Conservation (phyloP, 805 yeast genomes). For the Saccharomycopsis fodiens region DNA sequence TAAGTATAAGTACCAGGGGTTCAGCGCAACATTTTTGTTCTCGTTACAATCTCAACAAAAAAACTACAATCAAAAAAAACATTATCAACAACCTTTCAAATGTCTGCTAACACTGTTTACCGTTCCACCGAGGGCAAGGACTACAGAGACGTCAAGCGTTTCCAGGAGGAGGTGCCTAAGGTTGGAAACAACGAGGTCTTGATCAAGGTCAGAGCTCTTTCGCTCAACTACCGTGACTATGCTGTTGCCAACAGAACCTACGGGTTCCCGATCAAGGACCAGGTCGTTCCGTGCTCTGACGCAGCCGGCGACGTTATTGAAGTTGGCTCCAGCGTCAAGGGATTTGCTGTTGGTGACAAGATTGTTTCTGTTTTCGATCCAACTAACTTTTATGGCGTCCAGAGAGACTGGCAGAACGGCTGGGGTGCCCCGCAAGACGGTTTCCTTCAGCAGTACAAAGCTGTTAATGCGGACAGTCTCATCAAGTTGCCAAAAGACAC, state of each 20-base stretch:
- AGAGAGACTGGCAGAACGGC: not conserved
- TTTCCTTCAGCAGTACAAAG: not conserved
- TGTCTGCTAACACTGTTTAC: no score
- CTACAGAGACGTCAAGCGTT: no score
- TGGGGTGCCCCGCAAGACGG: not conserved
- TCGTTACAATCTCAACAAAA: no score
- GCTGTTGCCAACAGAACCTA: not conserved
- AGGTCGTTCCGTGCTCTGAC: not conserved
- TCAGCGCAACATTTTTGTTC: no score
- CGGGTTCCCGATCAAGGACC: not conserved
- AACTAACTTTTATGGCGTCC: not conserved
- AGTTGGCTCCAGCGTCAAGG: slow-evolving; percentile 1
- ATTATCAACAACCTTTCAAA: no score
- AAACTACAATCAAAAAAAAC: no score
- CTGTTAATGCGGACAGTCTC: not conserved
- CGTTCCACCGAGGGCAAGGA: no score
- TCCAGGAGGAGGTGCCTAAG: no score
- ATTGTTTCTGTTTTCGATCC: not conserved
- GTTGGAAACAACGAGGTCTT: not conserved
- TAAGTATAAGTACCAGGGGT: no score
- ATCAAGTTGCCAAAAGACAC: not conserved
- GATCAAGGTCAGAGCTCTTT: not conserved
- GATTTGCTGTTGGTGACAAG: not conserved
- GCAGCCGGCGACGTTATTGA: not conserved
- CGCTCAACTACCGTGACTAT: not conserved